Evolutionary conservation across 2,329 filamentous ascomycete genomes (phyloP).

Genomic region (Akanthomyces lecanii): DNA sequence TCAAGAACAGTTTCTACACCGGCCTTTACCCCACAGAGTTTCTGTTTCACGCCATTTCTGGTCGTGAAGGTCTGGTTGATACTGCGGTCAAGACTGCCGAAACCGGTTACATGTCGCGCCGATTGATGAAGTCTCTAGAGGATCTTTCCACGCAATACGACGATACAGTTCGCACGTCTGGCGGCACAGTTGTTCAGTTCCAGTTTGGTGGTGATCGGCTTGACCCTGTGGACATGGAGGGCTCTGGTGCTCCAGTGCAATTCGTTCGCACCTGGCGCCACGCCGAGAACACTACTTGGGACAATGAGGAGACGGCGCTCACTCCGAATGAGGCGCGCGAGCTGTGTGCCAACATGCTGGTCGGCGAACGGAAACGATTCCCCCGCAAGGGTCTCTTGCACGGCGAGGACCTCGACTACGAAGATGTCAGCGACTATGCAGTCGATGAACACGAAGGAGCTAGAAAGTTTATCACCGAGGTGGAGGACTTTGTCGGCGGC

Average conservation of each 20-base stretch:
- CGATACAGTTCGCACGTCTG: slow-evolving; percentile 88
- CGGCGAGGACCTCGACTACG: slow-evolving; percentile 60
- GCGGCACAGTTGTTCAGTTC: slow-evolving; percentile 87
- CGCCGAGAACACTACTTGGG: slow-evolving; percentile 69
- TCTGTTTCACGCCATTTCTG: slow-evolving; percentile 96
- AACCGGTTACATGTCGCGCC: slow-evolving; percentile 97
- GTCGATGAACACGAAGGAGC: slow-evolving; percentile 80
- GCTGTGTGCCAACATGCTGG: slow-evolving; percentile 64
- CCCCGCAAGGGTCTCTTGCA: slow-evolving; percentile 57
- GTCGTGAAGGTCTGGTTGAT: slow-evolving; percentile 96
- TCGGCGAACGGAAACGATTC: slow-evolving; percentile 62
- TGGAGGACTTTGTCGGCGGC: slow-evolving; percentile 66
- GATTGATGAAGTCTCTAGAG: slow-evolving; percentile 96
- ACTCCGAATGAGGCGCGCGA: slow-evolving; percentile 68
- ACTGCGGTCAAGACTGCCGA: slow-evolving; percentile 98
- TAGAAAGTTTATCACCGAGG: slow-evolving; percentile 73
- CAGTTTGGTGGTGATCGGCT: slow-evolving; percentile 95
- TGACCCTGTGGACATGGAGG: slow-evolving; percentile 97
- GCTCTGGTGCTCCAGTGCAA: slow-evolving; percentile 83
- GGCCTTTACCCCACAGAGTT: slow-evolving; percentile 89
- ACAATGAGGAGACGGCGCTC: slow-evolving; percentile 70
- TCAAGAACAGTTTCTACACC: slow-evolving; percentile 94
- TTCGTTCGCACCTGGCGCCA: slow-evolving; percentile 91
- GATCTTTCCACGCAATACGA: slow-evolving; percentile 93
- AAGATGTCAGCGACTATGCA: slow-evolving; percentile 62